A percentile compares a stretch with the other conserved stretches of the same genome.
phyloP scores from a whole-genome alignment of 306 rosid species.

The Trichosanthes cucumerina region DNA sequence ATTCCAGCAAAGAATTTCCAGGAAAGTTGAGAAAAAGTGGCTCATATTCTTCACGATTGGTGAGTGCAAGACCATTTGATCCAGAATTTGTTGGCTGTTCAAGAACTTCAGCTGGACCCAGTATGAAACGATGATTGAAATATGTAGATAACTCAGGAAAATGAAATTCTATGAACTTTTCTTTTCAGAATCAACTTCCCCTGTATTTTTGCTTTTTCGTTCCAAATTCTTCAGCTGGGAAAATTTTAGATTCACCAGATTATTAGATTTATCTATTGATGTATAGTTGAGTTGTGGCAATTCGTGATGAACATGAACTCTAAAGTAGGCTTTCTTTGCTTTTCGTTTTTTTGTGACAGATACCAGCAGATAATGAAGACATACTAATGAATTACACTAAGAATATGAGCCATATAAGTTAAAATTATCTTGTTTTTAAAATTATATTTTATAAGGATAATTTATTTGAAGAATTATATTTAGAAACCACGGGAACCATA shows the following conservation, averaged over 20 bases:
- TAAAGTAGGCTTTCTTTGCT: not conserved
- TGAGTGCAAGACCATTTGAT: slow-evolving; percentile 37
- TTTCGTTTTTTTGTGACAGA: not conserved
- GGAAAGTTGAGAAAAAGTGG: slow-evolving; percentile 51
- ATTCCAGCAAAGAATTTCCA: slow-evolving; percentile 46
- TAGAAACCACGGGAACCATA: not conserved
- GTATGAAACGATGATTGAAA: slow-evolving; percentile 28
- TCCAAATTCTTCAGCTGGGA: slow-evolving; percentile 9
- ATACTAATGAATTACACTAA: not conserved
- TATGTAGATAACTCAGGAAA: slow-evolving; percentile 14
- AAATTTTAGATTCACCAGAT: not conserved
- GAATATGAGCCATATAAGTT: not conserved
- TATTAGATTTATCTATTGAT: not conserved
- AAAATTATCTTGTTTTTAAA: not conserved
- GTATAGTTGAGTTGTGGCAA: slow-evolving; percentile 2
- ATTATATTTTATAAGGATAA: not conserved
- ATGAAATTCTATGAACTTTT: not conserved
- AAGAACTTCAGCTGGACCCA: slow-evolving; percentile 33
- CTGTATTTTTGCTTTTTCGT: slow-evolving; percentile 17
- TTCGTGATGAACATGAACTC: not conserved
- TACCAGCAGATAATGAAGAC: not conserved
- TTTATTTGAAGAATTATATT: not conserved
- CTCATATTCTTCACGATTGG: slow-evolving; percentile 34
- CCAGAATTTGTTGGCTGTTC: slow-evolving; percentile 47
- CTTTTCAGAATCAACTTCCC: not conserved